These are phyloP conservation scores for Fomitopsis schrenkii DNA, from an alignment of 1,284 basidiomycete species.

Conservation along the genomic window DNA sequence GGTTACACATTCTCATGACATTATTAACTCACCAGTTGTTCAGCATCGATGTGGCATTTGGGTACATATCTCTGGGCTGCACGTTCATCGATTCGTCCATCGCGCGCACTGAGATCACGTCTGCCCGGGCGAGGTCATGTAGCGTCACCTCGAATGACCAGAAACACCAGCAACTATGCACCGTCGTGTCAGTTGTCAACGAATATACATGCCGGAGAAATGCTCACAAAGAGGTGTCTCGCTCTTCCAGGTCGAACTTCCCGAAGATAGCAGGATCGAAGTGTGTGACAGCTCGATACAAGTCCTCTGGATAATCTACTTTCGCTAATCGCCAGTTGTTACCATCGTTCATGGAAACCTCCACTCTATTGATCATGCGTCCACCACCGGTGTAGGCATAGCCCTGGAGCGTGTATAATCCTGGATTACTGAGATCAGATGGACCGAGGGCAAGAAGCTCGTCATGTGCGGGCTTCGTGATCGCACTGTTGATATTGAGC, in stretches of 20 bases:
- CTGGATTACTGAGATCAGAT: conserved; percentile 1
- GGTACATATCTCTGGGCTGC: conserved; percentile 24
- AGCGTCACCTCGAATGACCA: conserved; percentile 46
- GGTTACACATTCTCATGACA: not conserved
- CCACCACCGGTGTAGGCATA: conserved; percentile 73
- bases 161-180: conserved; percentile 58
- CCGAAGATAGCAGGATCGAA: conserved; percentile 31
- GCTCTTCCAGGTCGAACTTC: conserved; percentile 41
- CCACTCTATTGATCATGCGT: conserved; percentile 53
- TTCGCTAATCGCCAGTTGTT: conserved; percentile 47
- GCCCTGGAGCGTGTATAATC: conserved; percentile 42
- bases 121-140: conserved; percentile 30
- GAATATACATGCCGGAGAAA: not conserved
- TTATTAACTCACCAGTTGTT: conserved; percentile 41
- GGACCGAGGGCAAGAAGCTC: conserved; percentile 36
- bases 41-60: conserved; percentile 44
- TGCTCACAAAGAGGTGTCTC: conserved; percentile 48
- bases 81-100: conserved; percentile 42
- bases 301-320: conserved; percentile 55
- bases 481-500: conserved; percentile 60
- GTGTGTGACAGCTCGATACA: conserved; percentile 34
- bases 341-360: conserved; percentile 60
- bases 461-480: conserved; percentile 56
- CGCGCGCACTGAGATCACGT: conserved; percentile 48
- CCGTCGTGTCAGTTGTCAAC: not conserved